Base-by-base conservation (phyloP, 2,329 filamentous ascomycete genomes). In the Cryphonectria nitschkei region DNA sequence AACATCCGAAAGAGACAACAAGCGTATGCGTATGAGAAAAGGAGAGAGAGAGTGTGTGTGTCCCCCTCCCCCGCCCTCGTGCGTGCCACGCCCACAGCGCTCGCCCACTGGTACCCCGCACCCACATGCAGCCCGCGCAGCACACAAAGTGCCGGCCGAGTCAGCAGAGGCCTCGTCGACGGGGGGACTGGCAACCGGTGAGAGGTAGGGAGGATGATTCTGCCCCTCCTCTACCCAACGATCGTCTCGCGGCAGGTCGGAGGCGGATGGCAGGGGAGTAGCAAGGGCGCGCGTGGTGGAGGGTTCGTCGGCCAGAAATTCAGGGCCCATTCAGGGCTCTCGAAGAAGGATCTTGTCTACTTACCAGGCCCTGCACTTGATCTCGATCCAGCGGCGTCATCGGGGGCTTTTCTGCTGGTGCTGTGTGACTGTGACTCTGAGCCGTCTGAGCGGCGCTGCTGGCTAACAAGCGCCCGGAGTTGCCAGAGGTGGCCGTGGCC, bases 341-440 rank as follows among this genome's bases (percentile, higher is more conserved):
- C 19, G 54, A 46, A 26, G 63, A 64, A 68, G 67, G 64, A 26
- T 11, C 26, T 62, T n/a, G 32, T 54, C 39, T 68, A 60, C 91
- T 84, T 84, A 94, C 92, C 86, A 95, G 84, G 76, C 92, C 92
- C 79, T 93, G 90, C 77, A 91, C 86, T 83, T 95, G 92, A 79
- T 95, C 92, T 82, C 86, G 89, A 80, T 95, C 92, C 71, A 93
- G 84, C 73, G 88, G 86, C 76, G 85, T 90, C 80, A 85, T 83
- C 56, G 66, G 70, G 65, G 72, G 72, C 72, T 81, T 82, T 74
- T 84, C 81, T 71, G 82, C 76, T 76, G 71, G 50, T 34, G 82
- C 78, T 76, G 81, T 80, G 77, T 79, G 81, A 78, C 78, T 80
- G 74, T 78, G 77, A 72, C 65, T 69, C 63, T 65, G 63, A 34